Base-by-base conservation (phyloP, 1,284 basidiomycete genomes). In the Hortiboletus rubellus region DNA sequence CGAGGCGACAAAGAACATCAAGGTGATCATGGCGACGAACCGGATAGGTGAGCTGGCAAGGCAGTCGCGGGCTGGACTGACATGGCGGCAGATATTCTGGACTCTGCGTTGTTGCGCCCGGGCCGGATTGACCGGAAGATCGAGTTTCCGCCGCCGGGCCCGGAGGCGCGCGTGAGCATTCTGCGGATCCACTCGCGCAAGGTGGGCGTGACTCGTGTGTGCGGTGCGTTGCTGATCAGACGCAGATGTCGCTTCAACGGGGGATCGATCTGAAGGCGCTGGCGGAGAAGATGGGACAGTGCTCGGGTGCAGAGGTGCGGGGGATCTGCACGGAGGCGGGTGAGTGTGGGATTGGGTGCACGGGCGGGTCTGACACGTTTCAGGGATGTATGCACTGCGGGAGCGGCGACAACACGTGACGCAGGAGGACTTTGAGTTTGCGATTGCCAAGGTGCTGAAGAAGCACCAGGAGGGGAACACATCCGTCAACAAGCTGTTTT, bases 1-100 rank as follows among this genome's bases (percentile, higher is more conserved):
- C 74, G 96, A 98, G 78, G 84, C 94, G 45, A 93, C 94, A 43
- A 96, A 98, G 82, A 98, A 98, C 74, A 98, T 98, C 82, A 98
- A 99, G 81, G 91, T 98, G 67, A 97, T 98, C 78, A 98, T 98
- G 96, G 96, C 96, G 37, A 98, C 96, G 55, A 98, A 98, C 77
- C 91, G 96, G 69, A 98, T 98, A 78, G 93, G 89, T 89, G 57
- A 53, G 62, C 22, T 5, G 42, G 42, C 3, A 6, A 17, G 11
- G 0, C 2, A 30, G 5, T 1, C 7, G 38, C 2, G 5, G 17
- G 48, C 46, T 12, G 7, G 5, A 22, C 66, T 68, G 55, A 66
- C 52, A 1, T 0, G 14, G 6, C 14, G 34, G 7, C 62, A 91
- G 93, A 99, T 77, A 98, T 98, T 63, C 85, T 99, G 64, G 96